phyloP scores from a whole-genome alignment of 495 filamentous ascomycete species.

The Articulospora tetracladia region DNA sequence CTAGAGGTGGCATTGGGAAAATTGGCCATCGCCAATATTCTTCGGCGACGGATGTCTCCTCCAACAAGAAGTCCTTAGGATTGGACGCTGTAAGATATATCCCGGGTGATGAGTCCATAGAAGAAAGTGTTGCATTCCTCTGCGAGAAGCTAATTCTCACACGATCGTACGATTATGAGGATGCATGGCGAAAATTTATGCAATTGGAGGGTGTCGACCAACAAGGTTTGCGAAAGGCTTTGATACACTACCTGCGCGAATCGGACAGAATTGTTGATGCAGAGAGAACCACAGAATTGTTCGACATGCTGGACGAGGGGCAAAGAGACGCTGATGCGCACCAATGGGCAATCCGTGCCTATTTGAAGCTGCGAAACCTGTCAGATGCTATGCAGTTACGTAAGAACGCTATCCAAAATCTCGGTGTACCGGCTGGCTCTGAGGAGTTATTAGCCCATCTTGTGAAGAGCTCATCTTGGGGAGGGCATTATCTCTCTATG shows the following conservation, averaged over 20 bases:
- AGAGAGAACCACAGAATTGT: constrained; percentile 37
- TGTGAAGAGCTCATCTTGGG: constrained; percentile 27
- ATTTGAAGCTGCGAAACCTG: constrained; percentile 27
- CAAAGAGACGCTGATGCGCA: constrained; percentile 7
- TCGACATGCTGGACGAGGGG: constrained; percentile 26
- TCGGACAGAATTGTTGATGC: constrained; percentile 33
- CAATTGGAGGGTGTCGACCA: constrained; percentile 16
- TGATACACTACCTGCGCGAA: constrained; percentile 32
- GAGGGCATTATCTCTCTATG: constrained; percentile 8
- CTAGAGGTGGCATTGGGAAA: constrained; percentile 21
- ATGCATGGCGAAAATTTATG: constrained; percentile 30
- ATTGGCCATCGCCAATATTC: constrained; percentile 30
- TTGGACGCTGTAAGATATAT: background rate
- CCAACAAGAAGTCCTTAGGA: background rate
- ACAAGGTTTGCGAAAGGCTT: constrained; percentile 5
- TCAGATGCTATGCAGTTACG: constrained; percentile 32
- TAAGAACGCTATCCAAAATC: constrained; percentile 18
- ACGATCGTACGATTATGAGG: constrained; percentile 18
- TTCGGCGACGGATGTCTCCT: constrained; percentile 3
- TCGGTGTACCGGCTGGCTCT: constrained; percentile 26
- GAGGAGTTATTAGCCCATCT: constrained; percentile 30
- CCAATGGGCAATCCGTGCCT: constrained; percentile 14
- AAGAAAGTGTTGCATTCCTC: background rate
- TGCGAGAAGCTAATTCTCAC: constrained; percentile 6
- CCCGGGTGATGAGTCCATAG: background rate